Base-by-base conservation (phyloP, 2,329 filamentous ascomycete species). In the Penicillium vulpinum region DNA sequence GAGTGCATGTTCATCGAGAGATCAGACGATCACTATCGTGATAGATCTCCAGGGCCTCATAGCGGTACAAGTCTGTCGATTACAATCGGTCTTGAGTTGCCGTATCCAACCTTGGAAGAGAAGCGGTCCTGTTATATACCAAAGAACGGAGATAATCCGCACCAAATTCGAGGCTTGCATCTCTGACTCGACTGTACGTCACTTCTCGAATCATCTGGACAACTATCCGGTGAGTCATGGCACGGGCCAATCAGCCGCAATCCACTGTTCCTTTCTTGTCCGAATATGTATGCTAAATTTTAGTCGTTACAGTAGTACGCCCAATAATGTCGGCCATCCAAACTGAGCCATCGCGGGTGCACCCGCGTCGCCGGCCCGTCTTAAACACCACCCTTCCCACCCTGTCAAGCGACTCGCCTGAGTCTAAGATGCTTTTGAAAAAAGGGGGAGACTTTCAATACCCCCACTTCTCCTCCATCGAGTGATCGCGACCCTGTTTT, bases 381-480 rank as follows among this genome's bases (percentile, higher is more conserved):
- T 66, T 72, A 66, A 70, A 67, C 55, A 61, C 66, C 22, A 51
- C 62, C 18, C 66, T 69, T 28, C 67, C 73, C 33, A 62, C 69
- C 22, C 58, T 70, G 33, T 60, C 62, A n/a, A 65, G 66, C 18
- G 65, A 69, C 31, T 58, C 60, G 29, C 40, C 60, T 40, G 64
- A 67, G 38, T 65, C 66, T 54, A 83, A 79, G 74, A 77, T 83
- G 73, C 77, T 79, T 73, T 82, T 91, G 74, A 83, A 80, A 72
- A 91, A 91, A 79, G 86, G 86, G 86, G 68, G 85, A 88, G 53
- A 91, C 89, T 66, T 84, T 83, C 59, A 78, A 83, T 64, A 73
- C 80, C 33, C 74, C 77, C 5, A 70, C 67, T 39, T 74, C 70
- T 54, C 73, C 75, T 35, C 72, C 77, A 22, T 70, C 73, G 26